These are phyloP conservation scores for Globisporangium spiculum DNA, from an alignment of 352 stramenopile species.

Conservation along the genomic window DNA sequence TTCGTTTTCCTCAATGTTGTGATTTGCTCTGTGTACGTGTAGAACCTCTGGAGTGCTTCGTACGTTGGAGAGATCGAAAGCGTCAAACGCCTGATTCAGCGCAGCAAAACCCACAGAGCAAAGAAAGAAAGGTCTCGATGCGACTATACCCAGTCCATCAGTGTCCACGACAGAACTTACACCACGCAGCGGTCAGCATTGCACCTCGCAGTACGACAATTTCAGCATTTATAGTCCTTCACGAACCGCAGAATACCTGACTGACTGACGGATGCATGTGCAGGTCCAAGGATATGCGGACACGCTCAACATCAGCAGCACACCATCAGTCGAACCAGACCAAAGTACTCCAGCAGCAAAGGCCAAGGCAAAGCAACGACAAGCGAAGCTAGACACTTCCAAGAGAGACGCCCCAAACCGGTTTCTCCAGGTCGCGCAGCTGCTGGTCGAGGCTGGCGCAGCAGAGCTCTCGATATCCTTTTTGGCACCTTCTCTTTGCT, in stretches of 20 bases:
- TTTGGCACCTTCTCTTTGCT: background rate
- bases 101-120: background rate
- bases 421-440: slow-evolving; percentile 31
- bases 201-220: slow-evolving; percentile 35
- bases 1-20: too few species aligned
- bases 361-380: background rate
- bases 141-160: slow-evolving; percentile 10
- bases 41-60: slow-evolving; percentile 44
- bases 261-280: background rate
- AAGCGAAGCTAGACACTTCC: background rate
- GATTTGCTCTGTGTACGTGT: background rate
- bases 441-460: slow-evolving; percentile 35
- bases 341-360: background rate
- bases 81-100: slow-evolving; percentile 25
- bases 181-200: slow-evolving; percentile 37
- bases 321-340: background rate
- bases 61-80: slow-evolving; percentile 31
- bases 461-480: slow-evolving; percentile 24
- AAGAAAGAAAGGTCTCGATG: background rate
- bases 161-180: slow-evolving; percentile 28
- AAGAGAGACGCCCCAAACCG: slow-evolving; percentile 19
- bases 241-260: background rate
- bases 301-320: background rate
- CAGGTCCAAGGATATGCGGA: slow-evolving; percentile 40
- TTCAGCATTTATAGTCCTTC: too few species aligned